These are phyloP conservation scores for Jasminum sambac DNA, from an alignment of 257 asterid species.

Conservation along the genomic window DNA sequence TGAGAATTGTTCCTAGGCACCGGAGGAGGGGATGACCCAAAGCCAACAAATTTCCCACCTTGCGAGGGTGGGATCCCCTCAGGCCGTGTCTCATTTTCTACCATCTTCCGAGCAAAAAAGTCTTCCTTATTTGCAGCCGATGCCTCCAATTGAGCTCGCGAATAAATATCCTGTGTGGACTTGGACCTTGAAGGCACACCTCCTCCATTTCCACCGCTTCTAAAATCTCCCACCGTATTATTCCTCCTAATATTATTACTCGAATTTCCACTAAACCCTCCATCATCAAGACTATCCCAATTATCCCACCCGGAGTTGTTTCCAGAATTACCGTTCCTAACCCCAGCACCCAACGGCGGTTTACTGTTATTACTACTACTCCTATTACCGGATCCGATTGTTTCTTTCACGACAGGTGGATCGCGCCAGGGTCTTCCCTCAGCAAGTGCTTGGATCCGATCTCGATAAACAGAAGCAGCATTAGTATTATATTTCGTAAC, in stretches of 20 bases:
- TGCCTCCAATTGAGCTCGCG: slow-evolving; percentile 63
- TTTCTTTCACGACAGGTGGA: slow-evolving; percentile 76
- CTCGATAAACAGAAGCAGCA: slow-evolving; percentile 77
- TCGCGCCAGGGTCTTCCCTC: slow-evolving; percentile 91
- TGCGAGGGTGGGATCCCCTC: slow-evolving; percentile 91
- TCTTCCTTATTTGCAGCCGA: slow-evolving; percentile 80
- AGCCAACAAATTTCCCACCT: slow-evolving; percentile 95
- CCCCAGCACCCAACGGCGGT: slow-evolving; percentile 56
- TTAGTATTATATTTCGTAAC: slow-evolving; percentile 72
- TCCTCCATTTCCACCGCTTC: slow-evolving; percentile 58
- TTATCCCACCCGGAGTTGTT: slow-evolving; percentile 78
- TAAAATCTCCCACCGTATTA: slow-evolving; percentile 74
- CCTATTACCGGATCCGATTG: slow-evolving; percentile 24
- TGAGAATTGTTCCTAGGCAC: slow-evolving; percentile 41
- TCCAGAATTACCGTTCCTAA: slow-evolving; percentile 33
- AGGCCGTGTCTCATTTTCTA: slow-evolving; percentile 69
- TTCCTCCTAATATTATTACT: slow-evolving; percentile 61
- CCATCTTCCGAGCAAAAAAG: slow-evolving; percentile 63
- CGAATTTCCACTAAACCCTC: slow-evolving; percentile 34
- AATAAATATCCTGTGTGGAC: slow-evolving; percentile 64
- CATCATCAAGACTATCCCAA: slow-evolving; percentile 79
- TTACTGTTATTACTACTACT: slow-evolving; percentile 28
- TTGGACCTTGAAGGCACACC: slow-evolving; percentile 62
- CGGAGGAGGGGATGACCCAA: slow-evolving; percentile 69
- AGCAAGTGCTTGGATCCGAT: slow-evolving; percentile 81